Conservation (phyloP, 2,329 filamentous ascomycete species). For the Penicillium sp. region DNA sequence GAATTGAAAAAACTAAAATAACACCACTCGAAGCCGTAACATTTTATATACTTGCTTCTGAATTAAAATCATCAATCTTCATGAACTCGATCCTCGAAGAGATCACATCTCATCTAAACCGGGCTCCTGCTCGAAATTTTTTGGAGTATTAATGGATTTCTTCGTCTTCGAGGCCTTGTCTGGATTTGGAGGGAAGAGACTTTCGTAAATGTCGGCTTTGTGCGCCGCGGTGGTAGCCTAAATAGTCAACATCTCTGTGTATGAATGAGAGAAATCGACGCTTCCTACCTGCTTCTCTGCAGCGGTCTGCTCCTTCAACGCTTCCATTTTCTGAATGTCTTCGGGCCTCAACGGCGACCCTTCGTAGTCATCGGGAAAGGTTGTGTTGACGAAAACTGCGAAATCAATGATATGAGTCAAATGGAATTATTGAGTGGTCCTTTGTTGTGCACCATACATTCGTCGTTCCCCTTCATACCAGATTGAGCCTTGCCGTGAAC, state of each 20-base stretch:
- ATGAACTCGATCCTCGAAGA: background rate
- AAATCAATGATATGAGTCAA: background rate
- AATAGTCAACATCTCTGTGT: background rate
- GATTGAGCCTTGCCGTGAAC: slow-evolving; percentile 9
- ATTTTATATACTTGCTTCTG: background rate
- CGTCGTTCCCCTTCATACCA: slow-evolving; percentile 4
- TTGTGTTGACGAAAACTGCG: slow-evolving; percentile 10
- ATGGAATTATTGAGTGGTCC: too few relatives aligned
- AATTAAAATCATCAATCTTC: background rate
- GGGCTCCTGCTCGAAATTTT: slow-evolving; percentile 10
- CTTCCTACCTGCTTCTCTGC: background rate
- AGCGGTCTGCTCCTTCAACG: background rate
- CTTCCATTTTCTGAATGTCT: slow-evolving; percentile 1
- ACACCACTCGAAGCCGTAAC: background rate
- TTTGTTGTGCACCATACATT: slow-evolving; percentile 4
- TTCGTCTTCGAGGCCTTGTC: background rate
- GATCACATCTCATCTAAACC: slow-evolving; percentile 14
- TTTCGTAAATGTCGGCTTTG: slow-evolving; percentile 16
- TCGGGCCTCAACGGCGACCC: slow-evolving; percentile 8
- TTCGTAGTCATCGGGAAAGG: slow-evolving; percentile 17
- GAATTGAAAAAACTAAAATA: background rate
- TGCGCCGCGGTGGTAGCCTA: slow-evolving; percentile 14
- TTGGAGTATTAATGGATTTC: background rate
- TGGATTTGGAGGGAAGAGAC: slow-evolving; percentile 3
- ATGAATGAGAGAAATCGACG: too few relatives aligned